A percentile compares a stretch with the other conserved stretches of the same genome.
Conservation (phyloP, 1,284 basidiomycete genomes). For the Fomitopsis palustris region DNA sequence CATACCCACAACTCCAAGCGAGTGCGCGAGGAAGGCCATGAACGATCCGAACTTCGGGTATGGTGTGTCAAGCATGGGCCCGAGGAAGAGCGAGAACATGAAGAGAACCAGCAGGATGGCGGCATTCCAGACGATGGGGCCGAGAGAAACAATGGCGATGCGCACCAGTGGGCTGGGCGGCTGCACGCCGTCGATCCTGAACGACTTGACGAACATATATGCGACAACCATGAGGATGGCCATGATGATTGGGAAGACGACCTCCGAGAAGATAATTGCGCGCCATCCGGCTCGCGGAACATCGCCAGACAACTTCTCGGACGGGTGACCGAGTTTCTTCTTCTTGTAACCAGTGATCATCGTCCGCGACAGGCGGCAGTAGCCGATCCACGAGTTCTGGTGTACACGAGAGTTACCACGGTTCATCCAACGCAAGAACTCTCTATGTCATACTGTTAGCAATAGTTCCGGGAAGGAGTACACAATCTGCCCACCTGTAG, state of each 20-base stretch:
- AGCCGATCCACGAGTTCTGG: slow-evolving; percentile 96
- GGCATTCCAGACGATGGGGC: slow-evolving; percentile 95
- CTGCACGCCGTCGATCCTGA: slow-evolving; percentile 66
- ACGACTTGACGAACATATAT: slow-evolving; percentile 89
- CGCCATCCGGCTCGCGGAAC: slow-evolving; percentile 89
- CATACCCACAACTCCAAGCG: slow-evolving; percentile 79
- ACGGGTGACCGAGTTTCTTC: slow-evolving; percentile 91
- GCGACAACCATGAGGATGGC: slow-evolving; percentile 84
- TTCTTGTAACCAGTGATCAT: slow-evolving; percentile 98
- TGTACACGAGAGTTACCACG: slow-evolving; percentile 95
- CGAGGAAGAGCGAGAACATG: slow-evolving; percentile 88
- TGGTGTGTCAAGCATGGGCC: slow-evolving; percentile 83
- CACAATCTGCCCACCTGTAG: slow-evolving; percentile 61
- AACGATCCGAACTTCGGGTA: slow-evolving; percentile 86
- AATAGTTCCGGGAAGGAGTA: not conserved
- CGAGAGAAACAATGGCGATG: slow-evolving; percentile 90
- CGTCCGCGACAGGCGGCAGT: slow-evolving; percentile 91
- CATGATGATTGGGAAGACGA: slow-evolving; percentile 81
- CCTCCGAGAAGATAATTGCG: slow-evolving; percentile 84
- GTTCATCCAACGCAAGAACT: slow-evolving; percentile 97
- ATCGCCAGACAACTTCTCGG: slow-evolving; percentile 91
- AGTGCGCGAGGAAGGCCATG: slow-evolving; percentile 87
- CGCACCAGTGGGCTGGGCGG: slow-evolving; percentile 82
- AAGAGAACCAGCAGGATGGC: slow-evolving; percentile 85
- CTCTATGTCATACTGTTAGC: slow-evolving; percentile 44